Base-by-base conservation (phyloP, 257 asterid genomes). In the Capsicum pubescens region DNA sequence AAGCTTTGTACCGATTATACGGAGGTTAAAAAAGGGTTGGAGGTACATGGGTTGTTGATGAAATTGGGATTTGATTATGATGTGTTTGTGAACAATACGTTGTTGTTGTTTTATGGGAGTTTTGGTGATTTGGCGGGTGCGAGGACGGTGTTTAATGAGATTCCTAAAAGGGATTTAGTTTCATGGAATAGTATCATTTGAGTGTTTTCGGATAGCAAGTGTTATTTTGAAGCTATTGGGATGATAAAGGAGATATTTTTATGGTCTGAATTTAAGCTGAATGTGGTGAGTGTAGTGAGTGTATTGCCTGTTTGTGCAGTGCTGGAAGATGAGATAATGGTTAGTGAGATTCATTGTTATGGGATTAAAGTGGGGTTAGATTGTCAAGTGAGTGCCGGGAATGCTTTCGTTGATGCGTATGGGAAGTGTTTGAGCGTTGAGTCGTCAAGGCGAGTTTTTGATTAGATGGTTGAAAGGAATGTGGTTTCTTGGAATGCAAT, bases 401-500 rank as follows among this genome's bases (percentile, higher is more conserved):
- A 94, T 91, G 92, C 94, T 0, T 84, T 94, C 79, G 84, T 94
- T 15, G 97, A 91, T 83, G 94, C 93, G 3, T 93, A 93, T 84
- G 95, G 97, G 11, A 93, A 91, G 86, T 93, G 94, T 85, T 89
- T 94, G 84, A 79, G 89, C 46, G 84, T 88, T 50, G 90, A 84
- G 84, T 89, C 88, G 54, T 79, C 90, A 68, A 85, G 80, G 55
- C 83, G 72, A 68, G 90, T 87, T 74, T 94, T 94, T 76, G 86
- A 86, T 72, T 90, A 89, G 50, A 93, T 91, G 89, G 86, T 39
- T 9, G 91, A 90, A 85, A 91, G 84, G 87, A 92, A 92, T 84
- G 93, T 88, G 59, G 95, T 93, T 56, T 90, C 98, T n/a, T 94
- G 96, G 96, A 94, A 93, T 89, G 85, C 95, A 36, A 83, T 92